A percentile compares a stretch with the other conserved stretches of the same genome.
Evolutionary conservation across 2,329 filamentous ascomycete genomes (phyloP).

Genomic region (Verticillium zaregamsianum): DNA sequence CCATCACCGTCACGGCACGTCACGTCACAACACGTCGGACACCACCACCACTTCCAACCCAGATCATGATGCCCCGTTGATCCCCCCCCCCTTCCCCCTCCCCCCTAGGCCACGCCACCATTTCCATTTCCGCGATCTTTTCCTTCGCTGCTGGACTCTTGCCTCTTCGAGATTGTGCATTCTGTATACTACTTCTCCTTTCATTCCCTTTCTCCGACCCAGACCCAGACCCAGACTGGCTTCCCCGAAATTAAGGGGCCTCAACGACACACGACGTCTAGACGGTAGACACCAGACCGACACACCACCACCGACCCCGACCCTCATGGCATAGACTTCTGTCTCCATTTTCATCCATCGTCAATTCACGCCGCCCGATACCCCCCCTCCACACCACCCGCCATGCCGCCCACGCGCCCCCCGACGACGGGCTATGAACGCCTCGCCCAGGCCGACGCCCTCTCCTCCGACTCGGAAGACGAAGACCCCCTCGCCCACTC

Average conservation of each 20-base stretch:
- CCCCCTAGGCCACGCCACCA: not conserved
- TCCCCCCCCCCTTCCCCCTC: not conserved
- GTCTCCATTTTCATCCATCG: not conserved
- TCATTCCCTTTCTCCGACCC: not conserved
- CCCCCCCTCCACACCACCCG: not conserved
- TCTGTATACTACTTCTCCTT: not conserved
- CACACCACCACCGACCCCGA: not conserved
- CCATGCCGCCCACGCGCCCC: slow-evolving; percentile 64
- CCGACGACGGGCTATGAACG: slow-evolving; percentile 81
- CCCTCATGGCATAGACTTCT: too few species aligned
- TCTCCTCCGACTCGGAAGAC: slow-evolving; percentile 67
- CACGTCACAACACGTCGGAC: not conserved
- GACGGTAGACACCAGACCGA: not conserved
- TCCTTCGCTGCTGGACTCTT: not conserved
- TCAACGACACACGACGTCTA: not conserved
- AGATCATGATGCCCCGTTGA: not conserved
- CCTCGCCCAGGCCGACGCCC: slow-evolving; percentile 75
- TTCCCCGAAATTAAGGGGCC: not conserved
- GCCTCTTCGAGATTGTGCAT: not conserved
- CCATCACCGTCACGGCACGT: not conserved
- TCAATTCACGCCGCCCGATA: too few species aligned
- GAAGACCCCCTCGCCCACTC: slow-evolving; percentile 53
- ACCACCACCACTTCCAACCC: not conserved
- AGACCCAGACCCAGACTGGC: not conserved
- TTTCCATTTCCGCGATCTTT: not conserved